These are phyloP conservation scores for Noccaea caerulescens DNA, from an alignment of 345 rosid genomes.

Conservation along the genomic window DNA sequence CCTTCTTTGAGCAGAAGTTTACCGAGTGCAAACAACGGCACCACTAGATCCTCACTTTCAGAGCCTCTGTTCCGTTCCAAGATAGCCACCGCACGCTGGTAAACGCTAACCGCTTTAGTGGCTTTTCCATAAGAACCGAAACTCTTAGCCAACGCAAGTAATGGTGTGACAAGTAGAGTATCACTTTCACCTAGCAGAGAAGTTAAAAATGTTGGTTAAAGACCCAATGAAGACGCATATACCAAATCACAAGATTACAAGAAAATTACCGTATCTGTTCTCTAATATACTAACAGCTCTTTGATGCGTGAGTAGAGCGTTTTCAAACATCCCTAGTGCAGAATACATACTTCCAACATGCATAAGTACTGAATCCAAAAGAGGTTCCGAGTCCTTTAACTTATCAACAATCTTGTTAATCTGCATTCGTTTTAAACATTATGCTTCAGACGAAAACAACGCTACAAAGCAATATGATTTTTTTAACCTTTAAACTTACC, in stretches of 20 bases:
- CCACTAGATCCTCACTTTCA: slow-evolving; percentile 75
- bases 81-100: slow-evolving; percentile 58
- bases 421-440: slow-evolving; percentile 47
- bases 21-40: slow-evolving; percentile 71
- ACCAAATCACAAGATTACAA: background rate
- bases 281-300: slow-evolving; percentile 61
- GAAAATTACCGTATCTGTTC: slow-evolving; percentile 58
- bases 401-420: slow-evolving; percentile 59
- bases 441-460: background rate
- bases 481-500: slow-evolving; percentile 44
- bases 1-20: slow-evolving; percentile 78
- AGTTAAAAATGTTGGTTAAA: background rate
- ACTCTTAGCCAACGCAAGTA: slow-evolving; percentile 84
- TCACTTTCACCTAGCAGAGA: slow-evolving; percentile 53
- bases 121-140: slow-evolving; percentile 63
- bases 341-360: slow-evolving; percentile 90
- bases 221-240: background rate
- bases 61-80: slow-evolving; percentile 69
- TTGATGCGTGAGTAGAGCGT: slow-evolving; percentile 57
- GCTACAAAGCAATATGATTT: background rate
- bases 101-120: slow-evolving; percentile 56
- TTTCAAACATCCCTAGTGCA: slow-evolving; percentile 63
- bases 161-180: slow-evolving; percentile 65
- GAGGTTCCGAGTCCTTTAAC: slow-evolving; percentile 56
- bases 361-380: slow-evolving; percentile 71